phyloP scores from a whole-genome alignment of 441 rosid genomes.

The Theobroma grandiflorum region DNA sequence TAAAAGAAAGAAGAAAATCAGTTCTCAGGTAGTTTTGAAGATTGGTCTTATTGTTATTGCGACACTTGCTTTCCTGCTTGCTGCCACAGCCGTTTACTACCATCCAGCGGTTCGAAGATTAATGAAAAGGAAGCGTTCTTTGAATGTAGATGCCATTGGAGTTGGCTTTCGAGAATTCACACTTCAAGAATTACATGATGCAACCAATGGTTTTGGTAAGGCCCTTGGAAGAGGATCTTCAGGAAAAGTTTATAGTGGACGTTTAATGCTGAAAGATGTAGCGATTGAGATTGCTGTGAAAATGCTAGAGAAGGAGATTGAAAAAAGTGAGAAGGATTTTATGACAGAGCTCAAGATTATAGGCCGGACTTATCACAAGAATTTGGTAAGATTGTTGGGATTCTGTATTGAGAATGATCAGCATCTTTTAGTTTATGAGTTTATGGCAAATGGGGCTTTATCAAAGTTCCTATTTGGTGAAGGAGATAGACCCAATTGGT shows the following conservation, averaged over 20 bases:
- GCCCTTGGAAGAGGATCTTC: conserved; percentile 41
- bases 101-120: conserved; percentile 31
- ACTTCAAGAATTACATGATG: conserved; percentile 30
- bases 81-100: conserved; percentile 31
- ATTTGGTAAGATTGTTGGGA: conserved; percentile 47
- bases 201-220: conserved; percentile 34
- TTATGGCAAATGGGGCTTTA: conserved; percentile 36
- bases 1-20: not conserved
- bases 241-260: conserved; percentile 36
- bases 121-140: not conserved
- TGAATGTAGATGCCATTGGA: conserved; percentile 19
- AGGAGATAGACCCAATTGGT: conserved; percentile 32
- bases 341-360: conserved; percentile 44
- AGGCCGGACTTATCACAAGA: conserved; percentile 48
- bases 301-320: conserved; percentile 34
- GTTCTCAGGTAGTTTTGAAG: conserved; percentile 18
- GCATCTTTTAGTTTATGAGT: conserved; percentile 45
- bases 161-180: conserved; percentile 39
- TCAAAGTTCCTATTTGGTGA: conserved; percentile 33
- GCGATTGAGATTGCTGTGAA: conserved; percentile 44
- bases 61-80: conserved; percentile 30
- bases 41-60: conserved; percentile 32
- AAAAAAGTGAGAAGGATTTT: conserved; percentile 43
- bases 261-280: conserved; percentile 14
- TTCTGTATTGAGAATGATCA: conserved; percentile 37